A percentile compares a stretch with the other conserved stretches of the same genome.
Conservation (phyloP, 192 early-diverging fungal genomes). For the Coemansia sp. region DNA sequence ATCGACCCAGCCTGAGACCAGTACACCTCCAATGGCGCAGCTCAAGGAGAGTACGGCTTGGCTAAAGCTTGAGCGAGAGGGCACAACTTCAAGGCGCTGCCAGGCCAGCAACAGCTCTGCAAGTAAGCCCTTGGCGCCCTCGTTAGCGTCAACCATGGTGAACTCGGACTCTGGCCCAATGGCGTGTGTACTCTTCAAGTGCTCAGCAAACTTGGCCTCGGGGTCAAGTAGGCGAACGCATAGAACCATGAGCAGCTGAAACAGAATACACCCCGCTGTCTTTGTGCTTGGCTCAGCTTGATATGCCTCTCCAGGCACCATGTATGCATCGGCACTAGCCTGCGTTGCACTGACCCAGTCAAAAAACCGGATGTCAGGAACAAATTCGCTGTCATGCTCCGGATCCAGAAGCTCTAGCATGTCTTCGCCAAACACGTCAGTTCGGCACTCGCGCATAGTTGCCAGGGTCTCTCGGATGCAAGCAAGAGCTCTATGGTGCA, state of each 20-base stretch:
- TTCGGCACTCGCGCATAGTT: constrained; percentile 10
- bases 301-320: background rate
- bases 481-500: constrained; percentile 23
- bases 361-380: constrained; percentile 27
- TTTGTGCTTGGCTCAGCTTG: background rate
- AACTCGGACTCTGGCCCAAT: constrained; percentile 10
- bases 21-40: constrained; percentile 18
- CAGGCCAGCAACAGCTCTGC: constrained; percentile 17
- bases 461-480: constrained; percentile 14
- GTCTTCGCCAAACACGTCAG: constrained; percentile 18
- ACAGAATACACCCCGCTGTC: constrained; percentile 4
- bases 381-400: background rate
- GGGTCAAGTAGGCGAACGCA: constrained; percentile 29
- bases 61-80: constrained; percentile 22
- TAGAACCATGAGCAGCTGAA: constrained; percentile 19
- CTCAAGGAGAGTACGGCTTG: constrained; percentile 20
- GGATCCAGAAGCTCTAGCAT: constrained; percentile 3
- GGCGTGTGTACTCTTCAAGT: background rate
- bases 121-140: constrained; percentile 13
- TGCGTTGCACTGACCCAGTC: constrained; percentile 15
- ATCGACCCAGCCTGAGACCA: constrained; percentile 22
- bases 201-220: constrained; percentile 17
- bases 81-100: constrained; percentile 20
- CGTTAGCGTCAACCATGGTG: constrained; percentile 19
- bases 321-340: background rate